Evolutionary conservation across 2,329 filamentous ascomycete genomes (phyloP).

Genomic region (Fusarium sp.): DNA sequence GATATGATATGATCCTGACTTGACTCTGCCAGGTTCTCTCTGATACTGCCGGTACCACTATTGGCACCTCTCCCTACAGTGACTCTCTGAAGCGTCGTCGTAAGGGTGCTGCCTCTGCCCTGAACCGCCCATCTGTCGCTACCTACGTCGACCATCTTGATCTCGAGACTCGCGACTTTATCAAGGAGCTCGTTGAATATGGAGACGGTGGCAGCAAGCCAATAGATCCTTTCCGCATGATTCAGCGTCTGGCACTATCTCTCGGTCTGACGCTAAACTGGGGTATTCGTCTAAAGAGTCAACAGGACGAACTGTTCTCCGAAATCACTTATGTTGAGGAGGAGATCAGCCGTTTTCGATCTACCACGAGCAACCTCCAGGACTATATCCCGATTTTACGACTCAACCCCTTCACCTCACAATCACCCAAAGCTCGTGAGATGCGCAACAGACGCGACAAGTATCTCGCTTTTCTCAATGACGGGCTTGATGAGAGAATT

Average conservation of each 20-base stretch:
- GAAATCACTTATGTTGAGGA: constrained; percentile 73
- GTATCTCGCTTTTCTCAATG: constrained; percentile 68
- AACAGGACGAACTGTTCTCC: constrained; percentile 69
- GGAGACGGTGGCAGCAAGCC: constrained; percentile 64
- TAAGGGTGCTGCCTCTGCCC: constrained; percentile 72
- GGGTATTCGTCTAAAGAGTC: constrained; percentile 68
- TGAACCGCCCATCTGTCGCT: constrained; percentile 72
- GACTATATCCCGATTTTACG: constrained; percentile 70
- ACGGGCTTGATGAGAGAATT: constrained; percentile 69
- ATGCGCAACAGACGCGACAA: constrained; percentile 69
- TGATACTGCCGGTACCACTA: constrained; percentile 73
- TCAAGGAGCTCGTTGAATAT: constrained; percentile 68
- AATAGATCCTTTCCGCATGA: constrained; percentile 75
- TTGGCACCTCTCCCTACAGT: constrained; percentile 74
- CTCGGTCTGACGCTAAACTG: constrained; percentile 73
- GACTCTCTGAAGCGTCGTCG: constrained; percentile 71
- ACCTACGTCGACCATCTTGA: constrained; percentile 72
- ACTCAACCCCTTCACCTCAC: constrained; percentile 70
- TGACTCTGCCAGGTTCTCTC: constrained; percentile 62
- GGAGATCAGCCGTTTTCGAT: constrained; percentile 67
- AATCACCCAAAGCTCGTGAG: constrained; percentile 67
- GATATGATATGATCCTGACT: not conserved
- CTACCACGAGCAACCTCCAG: constrained; percentile 69
- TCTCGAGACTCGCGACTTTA: constrained; percentile 70
- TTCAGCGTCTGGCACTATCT: constrained; percentile 71